Percentiles rank a stretch among this genome's conserved stretches.
These are phyloP conservation scores for Sugiyamaella lignohabitans DNA, from an alignment of 805 yeast genomes.

Conservation along the genomic window DNA sequence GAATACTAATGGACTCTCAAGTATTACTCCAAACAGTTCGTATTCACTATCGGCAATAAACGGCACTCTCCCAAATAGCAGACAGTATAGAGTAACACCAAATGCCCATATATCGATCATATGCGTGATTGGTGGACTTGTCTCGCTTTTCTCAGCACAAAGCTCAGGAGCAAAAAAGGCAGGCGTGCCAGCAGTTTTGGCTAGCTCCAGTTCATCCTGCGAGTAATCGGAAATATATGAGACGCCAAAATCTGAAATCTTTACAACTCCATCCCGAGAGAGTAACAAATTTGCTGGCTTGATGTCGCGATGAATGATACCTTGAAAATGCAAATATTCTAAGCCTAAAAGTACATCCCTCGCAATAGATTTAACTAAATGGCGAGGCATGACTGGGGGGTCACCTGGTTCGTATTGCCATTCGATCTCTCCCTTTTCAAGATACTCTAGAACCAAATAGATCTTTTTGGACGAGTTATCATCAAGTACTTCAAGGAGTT, in stretches of 20 bases:
- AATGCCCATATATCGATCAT: conserved; percentile 97
- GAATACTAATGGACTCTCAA: conserved; percentile 49
- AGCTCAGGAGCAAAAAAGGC: conserved; percentile 91
- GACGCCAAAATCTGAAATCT: conserved; percentile 96
- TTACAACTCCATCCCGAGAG: conserved; percentile 62
- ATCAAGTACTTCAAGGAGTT: conserved; percentile 78
- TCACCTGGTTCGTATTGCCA: conserved; percentile 60
- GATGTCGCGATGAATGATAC: conserved; percentile 90
- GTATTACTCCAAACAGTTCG: conserved; percentile 78
- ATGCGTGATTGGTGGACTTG: conserved; percentile 44
- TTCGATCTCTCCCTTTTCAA: conserved; percentile 82
- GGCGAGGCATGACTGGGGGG: conserved; percentile 57
- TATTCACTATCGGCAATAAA: conserved; percentile 82
- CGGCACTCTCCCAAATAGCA: conserved; percentile 83
- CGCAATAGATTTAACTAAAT: conserved; percentile 62
- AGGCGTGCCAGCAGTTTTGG: conserved; percentile 97
- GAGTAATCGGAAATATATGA: conserved; percentile 56
- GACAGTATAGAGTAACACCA: conserved; percentile 85
- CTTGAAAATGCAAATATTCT: conserved; percentile 85
- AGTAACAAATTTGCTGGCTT: conserved; percentile 89
- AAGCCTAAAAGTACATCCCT: conserved; percentile 82
- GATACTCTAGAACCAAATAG: conserved; percentile 81
- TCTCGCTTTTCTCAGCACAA: conserved; percentile 23
- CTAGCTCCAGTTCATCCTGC: conserved; percentile 70
- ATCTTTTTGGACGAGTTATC: conserved; percentile 78